These are phyloP conservation scores for Cladorrhinum samala DNA, from an alignment of 495 filamentous ascomycete species.

Conservation along the genomic window DNA sequence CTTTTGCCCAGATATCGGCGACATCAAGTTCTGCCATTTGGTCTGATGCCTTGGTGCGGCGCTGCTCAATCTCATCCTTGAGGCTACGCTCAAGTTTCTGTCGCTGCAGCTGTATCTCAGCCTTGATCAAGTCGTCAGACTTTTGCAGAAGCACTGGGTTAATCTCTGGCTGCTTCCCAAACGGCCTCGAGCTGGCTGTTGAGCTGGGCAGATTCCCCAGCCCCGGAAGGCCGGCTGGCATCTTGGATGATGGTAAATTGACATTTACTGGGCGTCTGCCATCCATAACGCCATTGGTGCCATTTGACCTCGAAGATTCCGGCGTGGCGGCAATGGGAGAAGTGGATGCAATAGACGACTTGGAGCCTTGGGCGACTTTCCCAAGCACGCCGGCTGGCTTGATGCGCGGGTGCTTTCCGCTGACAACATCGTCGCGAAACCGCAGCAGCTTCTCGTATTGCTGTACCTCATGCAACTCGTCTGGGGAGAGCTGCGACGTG, in stretches of 20 bases:
- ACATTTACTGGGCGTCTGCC: constrained; percentile 15
- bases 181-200: constrained; percentile 23
- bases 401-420: constrained; percentile 33
- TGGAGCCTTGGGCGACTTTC: constrained; percentile 34
- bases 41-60: constrained; percentile 53
- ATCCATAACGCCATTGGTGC: constrained; percentile 9
- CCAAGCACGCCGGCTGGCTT: constrained; percentile 43
- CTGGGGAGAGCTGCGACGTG: constrained; percentile 16
- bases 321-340: constrained; percentile 18
- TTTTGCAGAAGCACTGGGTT: constrained; percentile 79
- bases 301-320: constrained; percentile 17
- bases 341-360: constrained; percentile 6
- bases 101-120: constrained; percentile 74
- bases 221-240: constrained; percentile 18
- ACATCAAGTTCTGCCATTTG: constrained; percentile 67
- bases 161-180: constrained; percentile 47
- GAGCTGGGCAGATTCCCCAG: constrained; percentile 17
- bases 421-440: constrained; percentile 31
- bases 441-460: constrained; percentile 32
- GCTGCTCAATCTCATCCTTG: constrained; percentile 67
- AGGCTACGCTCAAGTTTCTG: constrained; percentile 72
- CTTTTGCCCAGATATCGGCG: constrained; percentile 64
- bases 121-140: constrained; percentile 74
- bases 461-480: constrained; percentile 20
- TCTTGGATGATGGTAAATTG: constrained; percentile 22